phyloP scores from a whole-genome alignment of 768 basidiomycete species.

The Suillus subaureus region DNA sequence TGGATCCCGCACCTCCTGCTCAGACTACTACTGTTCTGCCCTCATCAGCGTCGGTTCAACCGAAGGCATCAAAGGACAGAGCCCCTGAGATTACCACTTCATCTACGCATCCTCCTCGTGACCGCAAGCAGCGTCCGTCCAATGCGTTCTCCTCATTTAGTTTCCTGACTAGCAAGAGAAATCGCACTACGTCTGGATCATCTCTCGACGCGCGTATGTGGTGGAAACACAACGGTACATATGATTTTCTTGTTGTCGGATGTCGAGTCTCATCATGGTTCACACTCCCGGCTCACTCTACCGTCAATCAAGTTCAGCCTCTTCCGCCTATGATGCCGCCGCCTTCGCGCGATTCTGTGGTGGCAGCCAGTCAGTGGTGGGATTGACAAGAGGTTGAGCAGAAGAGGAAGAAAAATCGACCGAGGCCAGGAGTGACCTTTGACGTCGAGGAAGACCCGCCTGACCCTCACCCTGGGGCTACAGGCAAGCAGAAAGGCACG shows the following conservation, averaged over 20 bases:
- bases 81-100: slow-evolving; percentile 31
- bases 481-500: too few relatives aligned
- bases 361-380: too few relatives aligned
- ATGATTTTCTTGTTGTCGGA: slow-evolving; percentile 13
- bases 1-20: neutral
- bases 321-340: too few relatives aligned
- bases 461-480: too few relatives aligned
- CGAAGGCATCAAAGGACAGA: slow-evolving; percentile 18
- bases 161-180: slow-evolving; percentile 56
- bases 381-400: too few relatives aligned
- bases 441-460: too few relatives aligned
- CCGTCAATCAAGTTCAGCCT: too few relatives aligned
- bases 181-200: slow-evolving; percentile 69
- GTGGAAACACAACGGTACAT: slow-evolving; percentile 74
- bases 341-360: too few relatives aligned
- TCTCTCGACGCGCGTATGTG: slow-evolving; percentile 69
- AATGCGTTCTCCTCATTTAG: slow-evolving; percentile 66
- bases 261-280: slow-evolving; percentile 13
- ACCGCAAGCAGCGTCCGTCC: slow-evolving; percentile 42
- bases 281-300: neutral
- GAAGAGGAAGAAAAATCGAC: too few relatives aligned
- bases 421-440: too few relatives aligned
- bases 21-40: slow-evolving; percentile 3
- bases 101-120: slow-evolving; percentile 32
- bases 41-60: slow-evolving; percentile 10